Conservation (phyloP, 139 green algal genomes). For the Choricystis sp. region DNA sequence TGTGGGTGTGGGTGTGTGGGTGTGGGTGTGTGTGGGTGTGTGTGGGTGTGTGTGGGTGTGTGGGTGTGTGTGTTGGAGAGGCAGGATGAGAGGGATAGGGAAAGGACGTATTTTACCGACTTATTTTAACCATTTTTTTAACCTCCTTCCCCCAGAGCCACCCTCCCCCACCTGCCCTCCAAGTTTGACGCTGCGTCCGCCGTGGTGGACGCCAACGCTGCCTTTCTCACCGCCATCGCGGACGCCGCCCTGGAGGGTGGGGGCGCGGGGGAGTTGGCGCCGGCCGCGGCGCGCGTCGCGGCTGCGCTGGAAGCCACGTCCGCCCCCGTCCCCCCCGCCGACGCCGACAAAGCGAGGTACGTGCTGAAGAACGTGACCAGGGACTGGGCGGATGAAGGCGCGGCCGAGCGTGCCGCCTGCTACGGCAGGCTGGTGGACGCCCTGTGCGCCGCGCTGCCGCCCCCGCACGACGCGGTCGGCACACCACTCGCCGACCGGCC, state of each 20-base stretch:
- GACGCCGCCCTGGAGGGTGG: constrained; percentile 2
- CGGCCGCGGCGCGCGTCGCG: constrained; percentile 11
- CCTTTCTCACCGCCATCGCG: constrained; percentile 40
- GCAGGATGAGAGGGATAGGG: no score
- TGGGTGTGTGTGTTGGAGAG: no score
- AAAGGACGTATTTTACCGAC: no score
- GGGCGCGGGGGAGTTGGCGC: constrained; percentile 6
- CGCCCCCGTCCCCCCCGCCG: constrained; percentile 3
- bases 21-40: no score
- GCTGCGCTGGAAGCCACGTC: background rate
- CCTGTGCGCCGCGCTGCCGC: constrained; percentile 11
- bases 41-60: no score
- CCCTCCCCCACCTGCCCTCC: constrained; percentile 20
- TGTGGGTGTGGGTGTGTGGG: no score
- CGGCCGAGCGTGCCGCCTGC: constrained; percentile 45
- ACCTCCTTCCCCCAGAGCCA: background rate
- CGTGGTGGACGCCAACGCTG: constrained; percentile 36
- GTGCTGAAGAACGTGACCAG: constrained; percentile 80
- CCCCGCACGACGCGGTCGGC: background rate
- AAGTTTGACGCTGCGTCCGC: constrained; percentile 25
- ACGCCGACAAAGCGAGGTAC: constrained; percentile 54
- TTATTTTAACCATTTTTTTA: no score
- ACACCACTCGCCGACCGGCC: constrained; percentile 7
- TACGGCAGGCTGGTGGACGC: constrained; percentile 50
- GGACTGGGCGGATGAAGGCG: constrained; percentile 72